Evolutionary conservation across 495 filamentous ascomycete genomes (phyloP).

Genomic region (Chaetomidium leptoderma): DNA sequence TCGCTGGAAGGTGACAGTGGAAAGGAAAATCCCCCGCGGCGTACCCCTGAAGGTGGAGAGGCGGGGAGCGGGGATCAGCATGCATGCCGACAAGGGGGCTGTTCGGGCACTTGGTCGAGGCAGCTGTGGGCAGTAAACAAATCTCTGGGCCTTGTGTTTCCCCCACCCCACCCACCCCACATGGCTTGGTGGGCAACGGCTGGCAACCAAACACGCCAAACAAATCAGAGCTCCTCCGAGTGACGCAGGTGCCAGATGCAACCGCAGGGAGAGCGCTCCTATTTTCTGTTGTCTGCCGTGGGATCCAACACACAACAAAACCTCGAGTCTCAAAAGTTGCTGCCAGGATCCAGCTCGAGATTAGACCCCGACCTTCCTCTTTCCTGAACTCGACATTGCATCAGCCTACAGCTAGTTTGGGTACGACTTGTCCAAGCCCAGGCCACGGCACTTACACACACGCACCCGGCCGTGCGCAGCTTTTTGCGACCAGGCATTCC

Average conservation of each 20-base stretch:
- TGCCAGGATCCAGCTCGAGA: neutral
- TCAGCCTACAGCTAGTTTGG: no score
- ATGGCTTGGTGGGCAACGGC: neutral
- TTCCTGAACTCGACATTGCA: no score
- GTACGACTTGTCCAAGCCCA: no score
- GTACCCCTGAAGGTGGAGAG: constrained; percentile 2
- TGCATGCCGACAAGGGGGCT: neutral
- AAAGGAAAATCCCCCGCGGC: neutral
- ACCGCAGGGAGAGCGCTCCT: neutral
- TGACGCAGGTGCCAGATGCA: neutral
- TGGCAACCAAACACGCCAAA: constrained; percentile 3
- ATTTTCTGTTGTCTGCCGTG: neutral
- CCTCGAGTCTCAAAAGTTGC: neutral
- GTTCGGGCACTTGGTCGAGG: no score
- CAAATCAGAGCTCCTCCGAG: neutral
- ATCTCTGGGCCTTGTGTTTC: constrained; percentile 1
- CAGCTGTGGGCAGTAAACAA: constrained; percentile 11
- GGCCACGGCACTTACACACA: no score
- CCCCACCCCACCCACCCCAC: constrained; percentile 9
- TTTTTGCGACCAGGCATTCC: no score
- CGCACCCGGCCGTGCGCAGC: no score
- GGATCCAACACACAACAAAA: neutral
- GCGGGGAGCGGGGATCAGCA: constrained; percentile 5
- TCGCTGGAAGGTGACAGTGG: neutral
- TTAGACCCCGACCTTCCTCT: neutral